Evolutionary conservation across 768 basidiomycete species (phyloP).

Genomic region (Xerocomellus dryophilus): DNA sequence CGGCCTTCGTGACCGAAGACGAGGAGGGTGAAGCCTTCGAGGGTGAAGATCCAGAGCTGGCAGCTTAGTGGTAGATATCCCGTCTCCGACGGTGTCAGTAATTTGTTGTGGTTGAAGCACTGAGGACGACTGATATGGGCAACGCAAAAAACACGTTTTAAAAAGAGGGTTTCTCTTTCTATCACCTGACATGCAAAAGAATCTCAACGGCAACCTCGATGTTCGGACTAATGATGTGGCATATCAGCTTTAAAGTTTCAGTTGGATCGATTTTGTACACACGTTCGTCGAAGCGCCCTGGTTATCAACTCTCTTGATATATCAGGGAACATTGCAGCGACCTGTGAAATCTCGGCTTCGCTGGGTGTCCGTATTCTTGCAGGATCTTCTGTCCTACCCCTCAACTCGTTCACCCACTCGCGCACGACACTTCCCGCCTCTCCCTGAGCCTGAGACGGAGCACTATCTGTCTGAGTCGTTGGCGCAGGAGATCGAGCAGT

Average conservation of each 20-base stretch:
- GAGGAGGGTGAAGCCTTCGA: slow-evolving; percentile 53
- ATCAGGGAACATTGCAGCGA: slow-evolving; percentile 84
- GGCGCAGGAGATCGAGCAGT: slow-evolving; percentile 47
- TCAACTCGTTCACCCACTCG: slow-evolving; percentile 79
- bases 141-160: no score
- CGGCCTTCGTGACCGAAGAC: slow-evolving; percentile 81
- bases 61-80: slow-evolving; percentile 19
- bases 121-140: background rate
- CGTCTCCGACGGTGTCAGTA: slow-evolving; percentile 5
- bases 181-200: slow-evolving; percentile 49
- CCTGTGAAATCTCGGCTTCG: slow-evolving; percentile 70
- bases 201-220: slow-evolving; percentile 82
- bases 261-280: slow-evolving; percentile 11
- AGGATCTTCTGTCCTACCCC: slow-evolving; percentile 56
- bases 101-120: background rate
- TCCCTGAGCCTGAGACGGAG: slow-evolving; percentile 20
- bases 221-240: slow-evolving; percentile 50
- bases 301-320: slow-evolving; percentile 69
- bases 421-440: slow-evolving; percentile 51
- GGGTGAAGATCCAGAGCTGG: slow-evolving; percentile 41
- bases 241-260: slow-evolving; percentile 1
- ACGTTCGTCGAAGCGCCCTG: slow-evolving; percentile 81
- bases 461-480: slow-evolving; percentile 21
- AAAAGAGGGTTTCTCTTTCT: background rate
- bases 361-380: slow-evolving; percentile 66